These are phyloP conservation scores for Populus tremula DNA, from an alignment of 345 rosid species.

Conservation along the genomic window DNA sequence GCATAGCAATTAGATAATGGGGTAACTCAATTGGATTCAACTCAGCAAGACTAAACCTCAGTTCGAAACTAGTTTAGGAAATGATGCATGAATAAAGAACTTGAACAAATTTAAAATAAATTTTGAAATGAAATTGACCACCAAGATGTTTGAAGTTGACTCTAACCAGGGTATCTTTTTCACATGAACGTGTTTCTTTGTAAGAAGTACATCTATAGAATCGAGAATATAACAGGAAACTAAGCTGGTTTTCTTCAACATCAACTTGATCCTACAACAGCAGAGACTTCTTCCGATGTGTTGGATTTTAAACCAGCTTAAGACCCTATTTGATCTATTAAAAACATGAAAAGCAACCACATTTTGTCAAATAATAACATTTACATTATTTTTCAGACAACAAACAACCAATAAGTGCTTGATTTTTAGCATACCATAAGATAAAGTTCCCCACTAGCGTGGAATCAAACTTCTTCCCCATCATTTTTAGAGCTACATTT, in stretches of 20 bases:
- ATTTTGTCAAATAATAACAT: not conserved
- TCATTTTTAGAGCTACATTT: not conserved
- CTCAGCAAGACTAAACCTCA: not conserved
- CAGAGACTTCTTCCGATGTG: not conserved
- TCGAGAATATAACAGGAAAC: not conserved
- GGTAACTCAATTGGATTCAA: not conserved
- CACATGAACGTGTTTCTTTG: not conserved
- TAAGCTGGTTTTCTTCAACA: not conserved
- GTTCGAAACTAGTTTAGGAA: not conserved
- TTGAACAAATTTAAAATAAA: not conserved
- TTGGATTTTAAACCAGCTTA: not conserved
- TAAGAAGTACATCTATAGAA: not conserved
- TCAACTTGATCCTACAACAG: not conserved
- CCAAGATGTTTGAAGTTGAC: not conserved
- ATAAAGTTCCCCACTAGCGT: not conserved
- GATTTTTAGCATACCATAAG: not conserved
- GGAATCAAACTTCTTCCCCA: not conserved
- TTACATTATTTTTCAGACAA: not conserved
- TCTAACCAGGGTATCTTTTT: not conserved
- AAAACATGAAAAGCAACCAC: not conserved
- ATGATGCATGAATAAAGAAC: not conserved
- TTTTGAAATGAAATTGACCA: not conserved
- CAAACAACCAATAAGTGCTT: not conserved
- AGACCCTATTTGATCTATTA: not conserved
- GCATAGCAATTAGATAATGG: constrained; percentile 18